Conservation (phyloP, 2,329 filamentous ascomycete genomes). For the Epichloe bromicola region DNA sequence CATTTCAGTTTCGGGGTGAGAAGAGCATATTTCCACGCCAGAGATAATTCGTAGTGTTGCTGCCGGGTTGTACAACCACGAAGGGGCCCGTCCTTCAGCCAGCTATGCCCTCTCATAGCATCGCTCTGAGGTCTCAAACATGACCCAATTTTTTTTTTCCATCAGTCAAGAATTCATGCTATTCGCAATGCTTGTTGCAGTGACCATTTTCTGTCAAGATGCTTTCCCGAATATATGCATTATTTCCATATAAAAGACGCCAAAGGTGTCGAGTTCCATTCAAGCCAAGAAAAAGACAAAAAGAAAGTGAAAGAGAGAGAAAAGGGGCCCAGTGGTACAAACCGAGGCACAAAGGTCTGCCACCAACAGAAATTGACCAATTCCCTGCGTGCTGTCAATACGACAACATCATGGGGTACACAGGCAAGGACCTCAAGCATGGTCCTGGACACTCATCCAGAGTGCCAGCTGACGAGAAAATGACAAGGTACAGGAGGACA, state of each 20-base stretch:
- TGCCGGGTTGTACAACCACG: not conserved
- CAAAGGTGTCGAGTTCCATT: not conserved
- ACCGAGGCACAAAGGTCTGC: not conserved
- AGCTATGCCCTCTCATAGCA: not conserved
- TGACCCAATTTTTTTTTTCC: no score
- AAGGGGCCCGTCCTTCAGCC: not conserved
- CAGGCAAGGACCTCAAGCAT: not conserved
- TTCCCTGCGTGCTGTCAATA: not conserved
- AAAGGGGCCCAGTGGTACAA: not conserved
- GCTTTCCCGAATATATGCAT: not conserved
- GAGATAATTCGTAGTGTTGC: no score
- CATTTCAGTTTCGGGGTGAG: not conserved
- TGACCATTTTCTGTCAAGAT: not conserved
- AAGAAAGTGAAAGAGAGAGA: not conserved
- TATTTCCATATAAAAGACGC: not conserved
- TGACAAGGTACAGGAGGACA: not conserved
- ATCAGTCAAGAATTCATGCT: not conserved
- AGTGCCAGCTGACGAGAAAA: not conserved
- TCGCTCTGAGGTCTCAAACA: not conserved
- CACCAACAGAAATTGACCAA: not conserved
- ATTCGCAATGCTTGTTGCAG: not conserved
- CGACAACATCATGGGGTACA: not conserved
- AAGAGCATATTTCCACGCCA: not conserved
- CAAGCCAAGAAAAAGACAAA: not conserved
- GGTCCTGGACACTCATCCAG: not conserved